Evolutionary conservation across 352 stramenopile species (phyloP), one percentile per base, ranked within the genome.

Genomic region (Globisporangium nunn): DNA sequence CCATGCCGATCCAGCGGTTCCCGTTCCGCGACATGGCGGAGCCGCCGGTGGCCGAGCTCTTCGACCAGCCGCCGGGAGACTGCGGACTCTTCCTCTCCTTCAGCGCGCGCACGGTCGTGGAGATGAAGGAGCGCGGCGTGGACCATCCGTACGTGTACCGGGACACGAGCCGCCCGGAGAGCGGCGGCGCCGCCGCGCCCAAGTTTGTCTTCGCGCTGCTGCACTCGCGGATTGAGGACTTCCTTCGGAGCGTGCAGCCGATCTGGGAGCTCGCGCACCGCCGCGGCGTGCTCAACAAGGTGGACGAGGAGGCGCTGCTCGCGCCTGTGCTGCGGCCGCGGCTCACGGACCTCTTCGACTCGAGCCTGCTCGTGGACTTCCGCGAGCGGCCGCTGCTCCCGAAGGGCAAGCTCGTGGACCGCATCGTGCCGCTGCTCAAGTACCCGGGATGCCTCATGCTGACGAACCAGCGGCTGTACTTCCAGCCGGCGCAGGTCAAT

Each of bases 381-480:
- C 74, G 87, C 23, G 91, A 97, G 63, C 78, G 81, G 8, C 78
- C 88, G 23, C 57, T 97, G 50, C 50, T 95, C 4, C 62, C 67
- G 0, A 79, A 76, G 40, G 79, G 80, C 14, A 90, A 96, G 49
- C 56, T 87, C 0, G 88, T 96, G 11, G 85, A 95, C 49, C 81
- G 91, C 12, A 95, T 98, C 43, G 87, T 90, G 54, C 91, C 93
- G 43, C 58, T 98, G 35, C 74, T 97, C 29, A 91, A 93, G 63
- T 93, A 96, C 57, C 93, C 91, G 0, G 92, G 93, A 1, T 94
- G 82, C 54, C 39, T 98, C 29, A 96, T 98, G 83, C 72, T 98
- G 51, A 79, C 82, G 60, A 70, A 76, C 8, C 50, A 75, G 50
- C 66, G 71, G 17, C 55, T 98, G 11, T 98, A 98, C 62, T 97